Evolutionary conservation across 1,284 basidiomycete genomes (phyloP), one percentile per base, ranked within the genome.

Genomic region (Moesziomyces sp.): DNA sequence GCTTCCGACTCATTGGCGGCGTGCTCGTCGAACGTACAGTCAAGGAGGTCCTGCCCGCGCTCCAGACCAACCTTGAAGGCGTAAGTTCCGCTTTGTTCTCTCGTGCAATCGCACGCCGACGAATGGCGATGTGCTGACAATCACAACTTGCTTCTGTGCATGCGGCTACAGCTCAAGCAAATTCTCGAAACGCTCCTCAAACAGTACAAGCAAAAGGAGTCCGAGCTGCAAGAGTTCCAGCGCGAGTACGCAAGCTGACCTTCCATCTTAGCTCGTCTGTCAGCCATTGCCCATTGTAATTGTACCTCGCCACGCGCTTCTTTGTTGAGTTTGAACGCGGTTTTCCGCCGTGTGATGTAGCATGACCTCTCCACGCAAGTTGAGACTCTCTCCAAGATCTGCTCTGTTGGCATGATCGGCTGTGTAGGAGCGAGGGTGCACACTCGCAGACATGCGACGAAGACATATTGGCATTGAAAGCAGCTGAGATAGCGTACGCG

Each of bases 1-100:
- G 97, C 86, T 99, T 98, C 86, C 90, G 97, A 51, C 88, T 99
- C 75, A 92, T 99, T 67, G 97, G 97, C 13, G 97, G 96, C 30
- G 91, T 97, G 3, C 88, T 99, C 10, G 95, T 98, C 26, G 94
- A 99, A 85, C 89, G 95, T 49, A 98, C 94, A 0, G 97, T 99
- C 47, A 91, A 92, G 83, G 97, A 99, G 78, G 94, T 99, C 35
- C 90, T 94, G 35, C 96, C 96, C 44, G 90, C 92, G 16, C 71
- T 84, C 11, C 74, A 84, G 60, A 75, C 75, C 26, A 84, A 80
- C 46, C 59, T 78, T 23, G 71, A 76, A 40, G 79, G 81, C 44
- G 82, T 83, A 66, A 59, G 82, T 79, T 3, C 10, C 19, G 14
- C 40, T 13, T 28, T 4, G 21, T 14, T 40, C 5, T 40, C 5